Evolutionary conservation across 768 basidiomycete genomes (phyloP).

Genomic region (Mrakia hoshinonis): DNA sequence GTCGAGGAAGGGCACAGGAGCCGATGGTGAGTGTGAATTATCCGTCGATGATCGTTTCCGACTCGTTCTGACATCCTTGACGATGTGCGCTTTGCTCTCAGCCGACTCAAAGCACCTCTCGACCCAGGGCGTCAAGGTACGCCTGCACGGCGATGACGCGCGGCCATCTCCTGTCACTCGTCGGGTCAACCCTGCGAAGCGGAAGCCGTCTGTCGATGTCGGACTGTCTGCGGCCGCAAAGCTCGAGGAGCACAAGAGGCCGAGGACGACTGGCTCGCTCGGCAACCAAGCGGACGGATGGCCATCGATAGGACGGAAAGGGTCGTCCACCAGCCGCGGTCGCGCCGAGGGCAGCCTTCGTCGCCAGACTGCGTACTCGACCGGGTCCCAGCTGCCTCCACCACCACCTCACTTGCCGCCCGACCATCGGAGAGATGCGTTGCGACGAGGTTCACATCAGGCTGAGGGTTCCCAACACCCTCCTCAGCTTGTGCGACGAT

Average conservation of each 20-base stretch:
- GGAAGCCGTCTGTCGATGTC: background rate
- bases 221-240: background rate
- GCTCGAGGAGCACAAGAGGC: background rate
- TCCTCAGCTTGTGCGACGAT: background rate
- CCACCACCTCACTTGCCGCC: background rate
- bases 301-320: too few relatives aligned
- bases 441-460: background rate
- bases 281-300: too few relatives aligned
- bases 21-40: background rate
- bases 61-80: background rate
- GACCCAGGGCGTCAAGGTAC: constrained; percentile 23
- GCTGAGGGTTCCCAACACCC: background rate
- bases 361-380: too few relatives aligned
- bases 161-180: background rate
- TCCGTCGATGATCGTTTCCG: background rate
- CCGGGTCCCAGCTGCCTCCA: background rate
- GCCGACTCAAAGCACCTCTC: constrained; percentile 10
- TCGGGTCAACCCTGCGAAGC: constrained; percentile 10
- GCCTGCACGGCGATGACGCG: background rate
- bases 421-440: background rate
- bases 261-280: background rate
- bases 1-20: constrained; percentile 18
- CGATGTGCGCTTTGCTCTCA: background rate
- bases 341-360: too few relatives aligned
- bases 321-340: too few relatives aligned